A percentile compares a stretch with the other conserved stretches of the same genome.
These are phyloP conservation scores for Gaertneriomyces semiglobifer DNA, from an alignment of 192 early-diverging fungal genomes.

Conservation along the genomic window DNA sequence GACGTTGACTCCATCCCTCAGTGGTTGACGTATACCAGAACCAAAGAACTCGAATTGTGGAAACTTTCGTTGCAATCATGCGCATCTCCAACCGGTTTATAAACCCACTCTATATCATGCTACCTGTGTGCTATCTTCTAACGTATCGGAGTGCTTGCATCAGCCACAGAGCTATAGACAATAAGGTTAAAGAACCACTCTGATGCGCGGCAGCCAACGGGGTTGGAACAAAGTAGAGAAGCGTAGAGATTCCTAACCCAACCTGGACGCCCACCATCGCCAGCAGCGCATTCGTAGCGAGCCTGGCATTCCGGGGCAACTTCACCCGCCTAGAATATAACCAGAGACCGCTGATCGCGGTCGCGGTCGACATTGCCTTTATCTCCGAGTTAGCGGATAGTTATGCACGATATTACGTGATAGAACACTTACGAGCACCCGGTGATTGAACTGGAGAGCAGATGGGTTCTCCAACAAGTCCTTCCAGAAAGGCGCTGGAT, in stretches of 20 bases:
- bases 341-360: constrained; percentile 71
- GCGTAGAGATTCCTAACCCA: constrained; percentile 84
- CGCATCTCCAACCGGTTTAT: too few species aligned
- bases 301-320: constrained; percentile 63
- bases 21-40: constrained; percentile 27
- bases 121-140: constrained; percentile 16
- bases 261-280: constrained; percentile 73
- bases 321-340: constrained; percentile 66
- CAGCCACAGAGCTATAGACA: constrained; percentile 76
- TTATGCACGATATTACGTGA: background rate
- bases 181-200: constrained; percentile 80
- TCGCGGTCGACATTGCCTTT: constrained; percentile 77
- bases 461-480: constrained; percentile 93
- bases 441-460: constrained; percentile 93
- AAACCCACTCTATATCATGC: background rate
- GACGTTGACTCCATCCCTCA: constrained; percentile 23
- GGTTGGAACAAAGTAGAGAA: constrained; percentile 91
- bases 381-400: background rate
- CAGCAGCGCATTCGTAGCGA: constrained; percentile 73
- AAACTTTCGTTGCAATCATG: background rate
- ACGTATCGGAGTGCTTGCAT: constrained; percentile 58
- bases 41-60: constrained; percentile 30
- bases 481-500: constrained; percentile 66
- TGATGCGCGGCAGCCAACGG: constrained; percentile 93
- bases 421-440: constrained; percentile 62